These are phyloP conservation scores for Daedaleopsis sinensis DNA, from an alignment of 768 basidiomycete species.

Conservation along the genomic window DNA sequence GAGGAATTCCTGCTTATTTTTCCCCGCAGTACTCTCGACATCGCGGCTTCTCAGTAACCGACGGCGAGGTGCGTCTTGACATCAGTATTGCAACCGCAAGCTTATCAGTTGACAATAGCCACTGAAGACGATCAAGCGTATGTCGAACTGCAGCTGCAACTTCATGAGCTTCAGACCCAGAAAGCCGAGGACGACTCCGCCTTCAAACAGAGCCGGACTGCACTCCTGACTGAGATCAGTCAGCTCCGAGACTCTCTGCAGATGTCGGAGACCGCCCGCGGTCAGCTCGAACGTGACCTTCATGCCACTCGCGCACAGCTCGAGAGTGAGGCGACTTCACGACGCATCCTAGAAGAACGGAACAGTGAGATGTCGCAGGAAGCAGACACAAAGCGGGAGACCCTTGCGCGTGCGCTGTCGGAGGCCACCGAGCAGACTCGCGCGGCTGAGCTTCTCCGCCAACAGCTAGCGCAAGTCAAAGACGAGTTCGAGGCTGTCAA, in stretches of 20 bases:
- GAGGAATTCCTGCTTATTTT: conserved; percentile 7
- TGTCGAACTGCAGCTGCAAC: conserved; percentile 70
- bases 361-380: conserved; percentile 59
- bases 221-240: conserved; percentile 58
- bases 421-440: conserved; percentile 72
- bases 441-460: conserved; percentile 58
- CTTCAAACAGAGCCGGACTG: conserved; percentile 60
- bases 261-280: conserved; percentile 46
- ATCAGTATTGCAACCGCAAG: neutral
- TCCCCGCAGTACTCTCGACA: conserved; percentile 72
- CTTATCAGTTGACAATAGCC: conserved; percentile 42
- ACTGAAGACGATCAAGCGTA: conserved; percentile 76
- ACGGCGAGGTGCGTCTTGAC: conserved; percentile 62
- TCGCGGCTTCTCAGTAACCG: conserved; percentile 71
- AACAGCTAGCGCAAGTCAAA: conserved; percentile 63
- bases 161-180: conserved; percentile 60
- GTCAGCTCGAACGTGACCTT: conserved; percentile 65
- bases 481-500: conserved; percentile 71
- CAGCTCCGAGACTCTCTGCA: conserved; percentile 51
- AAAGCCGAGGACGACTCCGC: conserved; percentile 57
- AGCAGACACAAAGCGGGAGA: conserved; percentile 55
- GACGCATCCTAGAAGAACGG: conserved; percentile 66
- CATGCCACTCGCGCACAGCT: conserved; percentile 62
- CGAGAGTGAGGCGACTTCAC: conserved; percentile 63
- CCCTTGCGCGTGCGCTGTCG: conserved; percentile 58